Evolutionary conservation across 306 rosid species (phyloP).

Genomic region (Geum urbanum): DNA sequence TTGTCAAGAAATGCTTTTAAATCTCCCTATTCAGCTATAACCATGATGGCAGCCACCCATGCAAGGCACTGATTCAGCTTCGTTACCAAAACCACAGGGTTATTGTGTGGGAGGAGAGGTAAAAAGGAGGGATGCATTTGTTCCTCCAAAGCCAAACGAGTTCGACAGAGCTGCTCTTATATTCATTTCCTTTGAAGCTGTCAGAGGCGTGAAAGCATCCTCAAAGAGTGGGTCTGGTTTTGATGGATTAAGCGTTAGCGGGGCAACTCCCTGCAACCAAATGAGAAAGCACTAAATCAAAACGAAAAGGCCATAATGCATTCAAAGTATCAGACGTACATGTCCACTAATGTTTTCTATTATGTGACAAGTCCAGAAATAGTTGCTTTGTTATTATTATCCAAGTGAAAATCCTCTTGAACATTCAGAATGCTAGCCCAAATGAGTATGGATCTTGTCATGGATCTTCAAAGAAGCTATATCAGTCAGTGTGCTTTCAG

Average conservation of each 20-base stretch:
- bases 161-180: slow-evolving; percentile 77
- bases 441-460: not conserved
- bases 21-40: not conserved
- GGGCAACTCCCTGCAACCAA: slow-evolving; percentile 73
- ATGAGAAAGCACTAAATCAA: slow-evolving; percentile 11
- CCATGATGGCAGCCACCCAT: not conserved
- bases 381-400: not conserved
- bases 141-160: slow-evolving; percentile 95
- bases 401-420: not conserved
- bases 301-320: not conserved
- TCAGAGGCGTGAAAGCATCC: slow-evolving; percentile 65
- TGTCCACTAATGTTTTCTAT: not conserved
- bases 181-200: slow-evolving; percentile 54
- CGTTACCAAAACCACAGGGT: no score
- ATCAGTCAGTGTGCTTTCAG: not conserved
- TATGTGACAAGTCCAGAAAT: not conserved
- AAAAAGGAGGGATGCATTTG: slow-evolving; percentile 82
- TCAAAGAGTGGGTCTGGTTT: slow-evolving; percentile 74
- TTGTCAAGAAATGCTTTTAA: not conserved
- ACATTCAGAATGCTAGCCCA: not conserved
- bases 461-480: slow-evolving; percentile 1
- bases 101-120: slow-evolving; percentile 38
- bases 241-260: slow-evolving; percentile 76
- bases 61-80: not conserved
- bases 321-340: not conserved